Evolutionary conservation across 129 eudicot genomes (phyloP).

Genomic region (Lactuca saligna): DNA sequence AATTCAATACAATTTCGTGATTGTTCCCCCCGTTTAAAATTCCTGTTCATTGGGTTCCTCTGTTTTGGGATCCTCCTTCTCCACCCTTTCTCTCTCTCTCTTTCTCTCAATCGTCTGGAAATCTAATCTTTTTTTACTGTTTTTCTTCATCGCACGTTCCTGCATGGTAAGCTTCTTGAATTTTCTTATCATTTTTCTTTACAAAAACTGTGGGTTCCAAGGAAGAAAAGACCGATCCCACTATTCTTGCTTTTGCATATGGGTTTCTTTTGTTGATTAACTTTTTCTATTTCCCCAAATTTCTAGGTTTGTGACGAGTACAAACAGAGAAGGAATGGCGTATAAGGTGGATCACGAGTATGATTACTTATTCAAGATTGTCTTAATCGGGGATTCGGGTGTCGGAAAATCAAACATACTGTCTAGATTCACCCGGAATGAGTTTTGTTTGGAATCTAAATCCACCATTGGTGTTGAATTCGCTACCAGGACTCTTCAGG

Average conservation of each 20-base stretch:
- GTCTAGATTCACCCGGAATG: constrained; percentile 86
- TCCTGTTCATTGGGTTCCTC: constrained; percentile 48
- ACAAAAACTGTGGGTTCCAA: background rate
- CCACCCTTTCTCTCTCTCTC: constrained; percentile 1
- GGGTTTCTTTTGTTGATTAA: constrained; percentile 7
- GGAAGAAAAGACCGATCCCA: background rate
- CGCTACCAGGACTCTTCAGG: constrained; percentile 91
- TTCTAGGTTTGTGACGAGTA: constrained; percentile 28
- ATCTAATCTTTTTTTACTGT: constrained; percentile 6
- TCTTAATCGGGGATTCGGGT: constrained; percentile 86
- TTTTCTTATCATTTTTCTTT: background rate
- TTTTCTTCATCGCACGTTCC: background rate
- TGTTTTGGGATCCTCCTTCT: constrained; percentile 33
- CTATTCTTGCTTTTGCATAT: background rate
- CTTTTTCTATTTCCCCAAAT: background rate
- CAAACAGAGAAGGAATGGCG: constrained; percentile 55
- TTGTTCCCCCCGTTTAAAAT: constrained; percentile 28
- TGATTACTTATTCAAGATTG: constrained; percentile 81
- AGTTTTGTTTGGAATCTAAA: constrained; percentile 87
- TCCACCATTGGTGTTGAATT: constrained; percentile 97
- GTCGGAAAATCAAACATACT: constrained; percentile 95
- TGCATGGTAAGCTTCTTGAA: constrained; percentile 5
- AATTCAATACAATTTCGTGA: constrained; percentile 1
- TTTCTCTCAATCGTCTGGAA: constrained; percentile 15
- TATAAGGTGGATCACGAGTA: constrained; percentile 94